A percentile compares a stretch with the other conserved stretches of the same genome.
Evolutionary conservation across 495 filamentous ascomycete species (phyloP).

Genomic region (Podospora conica): DNA sequence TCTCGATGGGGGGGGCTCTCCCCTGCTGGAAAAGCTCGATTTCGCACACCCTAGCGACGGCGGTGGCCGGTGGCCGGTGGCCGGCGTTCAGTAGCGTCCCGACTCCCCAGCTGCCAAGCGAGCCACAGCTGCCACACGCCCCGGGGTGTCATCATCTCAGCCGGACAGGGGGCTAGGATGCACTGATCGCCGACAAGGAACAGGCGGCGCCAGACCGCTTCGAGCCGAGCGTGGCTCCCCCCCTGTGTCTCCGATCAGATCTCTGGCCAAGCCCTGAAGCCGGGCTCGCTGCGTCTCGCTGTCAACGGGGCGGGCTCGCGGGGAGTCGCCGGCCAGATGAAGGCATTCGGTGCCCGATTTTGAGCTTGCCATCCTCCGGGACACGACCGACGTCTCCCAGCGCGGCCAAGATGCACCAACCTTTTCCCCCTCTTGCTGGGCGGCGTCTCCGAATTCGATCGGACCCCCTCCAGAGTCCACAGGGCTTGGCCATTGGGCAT

Average conservation of each 20-base stretch:
- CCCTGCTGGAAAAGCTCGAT: slow-evolving; percentile 8
- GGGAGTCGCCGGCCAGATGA: neutral
- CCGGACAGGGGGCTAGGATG: slow-evolving; percentile 8
- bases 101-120: neutral
- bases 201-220: slow-evolving; percentile 20
- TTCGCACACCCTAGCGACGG: slow-evolving; percentile 1
- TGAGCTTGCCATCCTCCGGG: neutral
- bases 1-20: slow-evolving; percentile 8
- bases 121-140: neutral
- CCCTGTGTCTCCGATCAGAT: slow-evolving; percentile 27
- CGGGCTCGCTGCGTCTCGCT: neutral
- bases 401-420: neutral
- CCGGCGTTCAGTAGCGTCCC: slow-evolving; percentile 5
- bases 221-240: slow-evolving; percentile 8
- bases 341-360: neutral
- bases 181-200: slow-evolving; percentile 33
- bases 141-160: slow-evolving; percentile 9
- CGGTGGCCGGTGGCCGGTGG: slow-evolving; percentile 2
- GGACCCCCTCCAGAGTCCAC: neutral
- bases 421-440: neutral
- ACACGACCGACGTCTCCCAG: neutral
- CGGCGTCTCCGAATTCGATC: neutral
- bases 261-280: neutral
- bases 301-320: neutral
- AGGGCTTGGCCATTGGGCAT: neutral